Evolutionary conservation across 1,139 yeast species (phyloP).

Genomic region (Schwanniomyces etchellsii): DNA sequence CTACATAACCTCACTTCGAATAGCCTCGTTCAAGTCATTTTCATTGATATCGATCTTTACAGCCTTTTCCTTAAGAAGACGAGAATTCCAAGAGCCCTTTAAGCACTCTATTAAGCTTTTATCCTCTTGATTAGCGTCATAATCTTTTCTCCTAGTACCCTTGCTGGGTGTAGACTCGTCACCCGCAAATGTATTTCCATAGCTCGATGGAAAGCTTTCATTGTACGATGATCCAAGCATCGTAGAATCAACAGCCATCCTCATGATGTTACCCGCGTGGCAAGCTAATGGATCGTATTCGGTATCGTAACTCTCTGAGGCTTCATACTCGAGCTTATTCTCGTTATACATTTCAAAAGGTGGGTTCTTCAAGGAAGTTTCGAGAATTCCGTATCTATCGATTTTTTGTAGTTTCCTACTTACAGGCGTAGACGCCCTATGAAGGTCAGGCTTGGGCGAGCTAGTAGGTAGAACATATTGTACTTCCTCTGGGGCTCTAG

Average conservation of each 20-base stretch:
- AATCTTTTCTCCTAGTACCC: constrained; percentile 8
- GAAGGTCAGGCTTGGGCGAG: too few relatives aligned
- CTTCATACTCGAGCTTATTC: neutral
- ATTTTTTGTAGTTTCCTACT: constrained; percentile 10
- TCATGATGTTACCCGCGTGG: constrained; percentile 42
- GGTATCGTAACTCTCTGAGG: constrained; percentile 12
- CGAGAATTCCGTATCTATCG: constrained; percentile 13
- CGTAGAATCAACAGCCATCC: constrained; percentile 47
- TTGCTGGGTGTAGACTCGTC: constrained; percentile 22
- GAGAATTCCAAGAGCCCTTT: constrained; percentile 9
- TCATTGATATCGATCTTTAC: constrained; percentile 30
- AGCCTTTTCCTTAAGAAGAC: constrained; percentile 16
- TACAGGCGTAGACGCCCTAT: neutral
- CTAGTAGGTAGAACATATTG: too few relatives aligned
- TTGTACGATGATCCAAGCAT: constrained; percentile 39
- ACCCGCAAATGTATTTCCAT: constrained; percentile 24
- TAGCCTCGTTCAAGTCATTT: constrained; percentile 29
- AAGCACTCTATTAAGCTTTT: constrained; percentile 25
- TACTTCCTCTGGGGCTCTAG: too few relatives aligned
- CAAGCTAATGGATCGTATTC: constrained; percentile 41
- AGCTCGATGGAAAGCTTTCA: constrained; percentile 27
- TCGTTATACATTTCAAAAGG: neutral
- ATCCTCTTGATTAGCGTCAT: constrained; percentile 26
- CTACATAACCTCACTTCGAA: constrained; percentile 3
- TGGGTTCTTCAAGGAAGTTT: neutral